Percentiles rank a stretch among this genome's conserved stretches.
phyloP scores from a whole-genome alignment of 495 filamentous ascomycete genomes.

The Hypoxylon intermedium region DNA sequence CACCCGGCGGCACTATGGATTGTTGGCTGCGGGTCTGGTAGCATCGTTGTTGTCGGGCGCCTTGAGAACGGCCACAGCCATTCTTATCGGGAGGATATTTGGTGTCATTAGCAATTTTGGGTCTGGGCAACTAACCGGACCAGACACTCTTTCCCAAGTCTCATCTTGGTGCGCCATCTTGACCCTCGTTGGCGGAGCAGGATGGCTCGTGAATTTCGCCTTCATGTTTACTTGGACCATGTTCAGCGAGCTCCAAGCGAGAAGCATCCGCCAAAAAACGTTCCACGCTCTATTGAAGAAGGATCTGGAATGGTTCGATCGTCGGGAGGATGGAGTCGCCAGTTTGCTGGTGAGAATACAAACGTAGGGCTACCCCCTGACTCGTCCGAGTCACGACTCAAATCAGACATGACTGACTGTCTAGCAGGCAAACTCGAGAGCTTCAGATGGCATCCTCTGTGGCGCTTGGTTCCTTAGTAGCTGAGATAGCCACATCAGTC shows the following conservation, averaged over 20 bases:
- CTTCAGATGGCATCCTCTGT: slow-evolving; percentile 81
- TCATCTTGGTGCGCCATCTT: slow-evolving; percentile 65
- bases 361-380: slow-evolving; percentile 63
- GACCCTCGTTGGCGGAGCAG: slow-evolving; percentile 63
- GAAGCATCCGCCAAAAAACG: slow-evolving; percentile 64
- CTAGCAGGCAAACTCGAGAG: slow-evolving; percentile 75
- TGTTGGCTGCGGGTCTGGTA: slow-evolving; percentile 56
- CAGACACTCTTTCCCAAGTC: slow-evolving; percentile 62
- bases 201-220: slow-evolving; percentile 68
- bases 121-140: slow-evolving; percentile 54
- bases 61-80: slow-evolving; percentile 67
- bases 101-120: slow-evolving; percentile 72
- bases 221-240: slow-evolving; percentile 74
- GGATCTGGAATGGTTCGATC: slow-evolving; percentile 86
- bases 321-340: slow-evolving; percentile 70
- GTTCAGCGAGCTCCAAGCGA: slow-evolving; percentile 83
- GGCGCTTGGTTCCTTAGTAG: slow-evolving; percentile 72
- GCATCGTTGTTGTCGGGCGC: slow-evolving; percentile 68
- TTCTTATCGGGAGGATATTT: slow-evolving; percentile 80
- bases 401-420: slow-evolving; percentile 20
- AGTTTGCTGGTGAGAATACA: slow-evolving; percentile 74
- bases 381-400: not conserved
- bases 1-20: too few relatives aligned
- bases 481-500: slow-evolving; percentile 65
- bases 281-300: slow-evolving; percentile 73